Evolutionary conservation across 257 asterid genomes (phyloP), one percentile per base, ranked within the genome.

Genomic region (Coffea canephora): DNA sequence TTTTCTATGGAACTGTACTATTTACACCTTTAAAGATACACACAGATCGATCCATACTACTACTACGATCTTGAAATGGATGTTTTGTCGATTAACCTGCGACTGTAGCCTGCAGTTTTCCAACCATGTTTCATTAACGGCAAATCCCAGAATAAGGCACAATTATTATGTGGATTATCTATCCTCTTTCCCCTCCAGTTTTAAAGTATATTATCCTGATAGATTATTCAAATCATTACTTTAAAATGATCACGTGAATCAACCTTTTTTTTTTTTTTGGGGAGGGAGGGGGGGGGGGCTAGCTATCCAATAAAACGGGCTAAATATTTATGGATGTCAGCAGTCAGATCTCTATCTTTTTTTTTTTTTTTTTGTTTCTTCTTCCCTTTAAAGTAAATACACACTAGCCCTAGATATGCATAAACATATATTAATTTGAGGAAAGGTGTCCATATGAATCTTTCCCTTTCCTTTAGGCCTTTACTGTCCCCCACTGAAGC

Each of bases 401-500:
- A 46, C 27, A n/a, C 69, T 41, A 65, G 69, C 39, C 54, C 79
- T 68, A 61, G 54, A 19, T 41, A 18, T n/a, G 18, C 9, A 46
- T 3, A 19, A 12, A 46, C 59, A 71, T 14, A 9, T 27, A 25
- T 66, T 15, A 71, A 48, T 10, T 48, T 48, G 13, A 48, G 13
- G 61, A 71, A 71, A 49, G 76, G 45, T 72, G 76, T 72, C 43
- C 62, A 49, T 48, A 77, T 77, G 80, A 48, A 64, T 65, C 65
- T 64, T 64, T 31, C 70, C 73, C 6, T 46, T 77, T 25, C 49
- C 48, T 76, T 64, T 76, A 76, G 64, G 62, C 79, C 54, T 64
- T 46, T 64, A 19, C 46, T 76, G 79, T 62, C 79, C 65, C 78
- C 19, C 72, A 16, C 48, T 77, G 80, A 77, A 77, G 80, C 73